Percentiles rank a stretch among this genome's conserved stretches.
Evolutionary conservation across 495 filamentous ascomycete species (phyloP).

Genomic region (Lasiosphaeria ovina): DNA sequence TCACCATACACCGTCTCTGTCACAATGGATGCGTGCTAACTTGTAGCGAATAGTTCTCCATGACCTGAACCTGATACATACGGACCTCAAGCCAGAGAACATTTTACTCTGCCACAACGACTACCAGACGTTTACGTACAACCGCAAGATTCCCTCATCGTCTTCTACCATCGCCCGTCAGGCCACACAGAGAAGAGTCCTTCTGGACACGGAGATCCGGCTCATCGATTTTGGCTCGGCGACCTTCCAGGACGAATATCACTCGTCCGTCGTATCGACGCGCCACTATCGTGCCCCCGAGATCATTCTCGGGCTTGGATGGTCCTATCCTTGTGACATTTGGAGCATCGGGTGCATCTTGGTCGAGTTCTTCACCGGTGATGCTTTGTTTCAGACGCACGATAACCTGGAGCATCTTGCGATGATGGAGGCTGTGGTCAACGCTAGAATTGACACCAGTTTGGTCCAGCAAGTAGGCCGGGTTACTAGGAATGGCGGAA

Average conservation of each 20-base stretch:
- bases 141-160: conserved; percentile 88
- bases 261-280: conserved; percentile 94
- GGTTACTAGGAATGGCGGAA: conserved; percentile 62
- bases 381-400: conserved; percentile 96
- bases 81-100: conserved; percentile 97
- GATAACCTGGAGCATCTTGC: conserved; percentile 97
- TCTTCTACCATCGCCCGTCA: conserved; percentile 72
- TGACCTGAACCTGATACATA: conserved; percentile 96
- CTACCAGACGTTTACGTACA: conserved; percentile 97
- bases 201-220: conserved; percentile 93
- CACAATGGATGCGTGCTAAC: conserved; percentile 25
- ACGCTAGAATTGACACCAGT: conserved; percentile 65
- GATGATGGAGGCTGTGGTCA: conserved; percentile 98
- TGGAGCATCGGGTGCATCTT: conserved; percentile 99
- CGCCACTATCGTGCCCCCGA: conserved; percentile 95
- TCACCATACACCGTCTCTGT: not conserved
- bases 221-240: conserved; percentile 98
- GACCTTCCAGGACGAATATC: conserved; percentile 97
- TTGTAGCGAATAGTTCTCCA: conserved; percentile 68
- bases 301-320: conserved; percentile 94
- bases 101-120: conserved; percentile 86
- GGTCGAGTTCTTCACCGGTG: conserved; percentile 98
- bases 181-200: conserved; percentile 79
- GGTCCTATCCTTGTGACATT: conserved; percentile 97
- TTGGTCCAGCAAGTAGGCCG: conserved; percentile 74